A percentile compares a stretch with the other conserved stretches of the same genome.
Conservation (phyloP, 768 basidiomycete species). For the Mycena vitilis region DNA sequence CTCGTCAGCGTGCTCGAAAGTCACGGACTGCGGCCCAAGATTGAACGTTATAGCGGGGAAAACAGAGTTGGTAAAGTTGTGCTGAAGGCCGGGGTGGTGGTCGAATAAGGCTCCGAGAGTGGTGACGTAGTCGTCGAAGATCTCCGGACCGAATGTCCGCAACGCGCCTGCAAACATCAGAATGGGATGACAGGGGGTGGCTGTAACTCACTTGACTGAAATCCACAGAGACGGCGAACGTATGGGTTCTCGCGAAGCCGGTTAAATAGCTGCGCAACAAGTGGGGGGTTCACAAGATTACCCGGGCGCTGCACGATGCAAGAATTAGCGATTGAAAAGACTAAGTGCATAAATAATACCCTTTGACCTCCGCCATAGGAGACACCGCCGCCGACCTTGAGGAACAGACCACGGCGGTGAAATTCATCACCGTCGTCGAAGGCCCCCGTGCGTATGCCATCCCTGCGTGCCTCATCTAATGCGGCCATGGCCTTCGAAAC, state of each 20-base stretch:
- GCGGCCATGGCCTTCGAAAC: conserved; percentile 12
- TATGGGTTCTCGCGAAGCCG: conserved; percentile 11
- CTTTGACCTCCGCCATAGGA: conserved; percentile 46
- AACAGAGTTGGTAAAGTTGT: conserved; percentile 43
- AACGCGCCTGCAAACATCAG: conserved; percentile 30
- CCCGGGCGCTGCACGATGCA: conserved; percentile 26
- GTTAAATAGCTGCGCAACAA: background rate
- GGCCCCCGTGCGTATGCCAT: background rate
- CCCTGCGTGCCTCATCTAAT: conserved; percentile 7
- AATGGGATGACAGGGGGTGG: background rate
- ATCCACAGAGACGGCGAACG: conserved; percentile 37
- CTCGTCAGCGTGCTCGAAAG: conserved; percentile 39
- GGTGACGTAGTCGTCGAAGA: conserved; percentile 35
- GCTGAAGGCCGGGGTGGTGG: conserved; percentile 19
- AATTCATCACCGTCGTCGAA: conserved; percentile 18
- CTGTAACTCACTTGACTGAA: conserved; percentile 34
- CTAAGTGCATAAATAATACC: background rate
- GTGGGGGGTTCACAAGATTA: conserved; percentile 15
- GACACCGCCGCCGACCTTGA: conserved; percentile 36
- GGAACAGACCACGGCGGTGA: conserved; percentile 40
- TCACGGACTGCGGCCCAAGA: conserved; percentile 35
- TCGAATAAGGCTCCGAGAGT: conserved; percentile 26
- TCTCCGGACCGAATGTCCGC: conserved; percentile 38
- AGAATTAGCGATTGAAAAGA: background rate
- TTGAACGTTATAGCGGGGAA: conserved; percentile 46